phyloP scores from a whole-genome alignment of 139 green algal genomes.

The Trebouxia sp. region DNA sequence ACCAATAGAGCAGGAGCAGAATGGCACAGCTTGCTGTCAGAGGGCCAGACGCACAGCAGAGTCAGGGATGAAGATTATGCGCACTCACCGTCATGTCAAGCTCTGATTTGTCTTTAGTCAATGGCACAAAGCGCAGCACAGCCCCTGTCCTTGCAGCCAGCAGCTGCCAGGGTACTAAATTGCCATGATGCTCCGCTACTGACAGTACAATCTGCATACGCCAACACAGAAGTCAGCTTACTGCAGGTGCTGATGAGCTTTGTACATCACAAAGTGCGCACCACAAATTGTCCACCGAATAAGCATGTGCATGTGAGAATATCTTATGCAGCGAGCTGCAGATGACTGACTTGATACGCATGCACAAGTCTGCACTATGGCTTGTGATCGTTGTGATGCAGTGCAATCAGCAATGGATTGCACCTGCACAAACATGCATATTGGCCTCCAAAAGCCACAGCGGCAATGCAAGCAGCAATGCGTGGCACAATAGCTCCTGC shows the following conservation, averaged over 20 bases:
- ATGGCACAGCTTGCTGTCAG: no score
- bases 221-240: not conserved
- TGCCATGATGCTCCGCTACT: slow-evolving; percentile 97
- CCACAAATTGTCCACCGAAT: no score
- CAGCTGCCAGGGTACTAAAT: slow-evolving; percentile 98
- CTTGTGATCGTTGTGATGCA: no score
- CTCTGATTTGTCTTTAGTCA: slow-evolving; percentile 62
- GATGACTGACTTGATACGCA: no score
- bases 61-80: no score
- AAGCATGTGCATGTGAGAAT: no score
- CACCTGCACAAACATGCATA: no score
- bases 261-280: not conserved
- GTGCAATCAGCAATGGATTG: no score
- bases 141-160: slow-evolving; percentile 82
- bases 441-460: no score
- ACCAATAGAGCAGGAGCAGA: no score
- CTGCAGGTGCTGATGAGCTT: not conserved
- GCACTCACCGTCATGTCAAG: slow-evolving; percentile 66
- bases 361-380: no score
- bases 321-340: no score
- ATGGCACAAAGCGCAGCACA: slow-evolving; percentile 67
- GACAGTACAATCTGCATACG: slow-evolving; percentile 80
- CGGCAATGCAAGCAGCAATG: not conserved
- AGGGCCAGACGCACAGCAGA: not conserved
- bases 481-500: not conserved